A percentile compares a stretch with the other conserved stretches of the same genome.
Conservation (phyloP, 176 grass and related monocot genomes). For the Alopecurus myosuroides region DNA sequence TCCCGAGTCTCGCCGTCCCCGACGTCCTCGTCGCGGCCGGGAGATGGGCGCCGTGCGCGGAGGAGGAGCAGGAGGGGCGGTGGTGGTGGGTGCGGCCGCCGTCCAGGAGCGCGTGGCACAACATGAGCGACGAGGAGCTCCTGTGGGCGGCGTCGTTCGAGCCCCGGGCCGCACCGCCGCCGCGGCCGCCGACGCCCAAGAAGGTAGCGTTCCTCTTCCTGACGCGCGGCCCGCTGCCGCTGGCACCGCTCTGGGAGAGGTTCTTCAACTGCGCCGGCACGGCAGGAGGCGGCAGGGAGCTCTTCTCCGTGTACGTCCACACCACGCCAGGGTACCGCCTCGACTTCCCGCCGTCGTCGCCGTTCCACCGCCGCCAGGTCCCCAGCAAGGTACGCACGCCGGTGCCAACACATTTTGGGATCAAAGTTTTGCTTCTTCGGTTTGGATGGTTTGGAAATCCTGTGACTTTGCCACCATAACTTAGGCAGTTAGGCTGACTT, state of each 20-base stretch:
- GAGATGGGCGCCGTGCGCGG: neutral
- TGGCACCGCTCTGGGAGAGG: conserved; percentile 67
- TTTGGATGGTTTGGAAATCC: too few species aligned
- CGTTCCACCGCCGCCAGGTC: conserved; percentile 65
- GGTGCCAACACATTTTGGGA: too few species aligned
- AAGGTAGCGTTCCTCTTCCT: conserved; percentile 98
- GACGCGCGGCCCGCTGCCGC: conserved; percentile 70
- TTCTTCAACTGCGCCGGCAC: conserved; percentile 58
- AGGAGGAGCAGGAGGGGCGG: neutral
- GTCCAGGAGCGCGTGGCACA: conserved; percentile 43
- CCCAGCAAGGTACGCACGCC: conserved; percentile 85
- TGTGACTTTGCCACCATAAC: too few species aligned
- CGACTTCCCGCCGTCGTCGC: conserved; percentile 44
- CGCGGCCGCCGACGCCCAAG: conserved; percentile 14
- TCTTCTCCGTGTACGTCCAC: conserved; percentile 74
- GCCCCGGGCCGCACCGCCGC: conserved; percentile 36
- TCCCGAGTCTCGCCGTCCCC: neutral
- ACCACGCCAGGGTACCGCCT: conserved; percentile 52
- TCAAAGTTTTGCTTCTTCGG: too few species aligned
- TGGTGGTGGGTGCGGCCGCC: conserved; percentile 31
- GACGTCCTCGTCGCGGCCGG: neutral
- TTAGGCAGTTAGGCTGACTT: too few species aligned
- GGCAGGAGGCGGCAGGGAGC: neutral
- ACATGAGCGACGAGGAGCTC: conserved; percentile 82
- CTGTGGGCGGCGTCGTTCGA: conserved; percentile 71